phyloP scores from a whole-genome alignment of 345 rosid genomes.

The Lepidium africanum region DNA sequence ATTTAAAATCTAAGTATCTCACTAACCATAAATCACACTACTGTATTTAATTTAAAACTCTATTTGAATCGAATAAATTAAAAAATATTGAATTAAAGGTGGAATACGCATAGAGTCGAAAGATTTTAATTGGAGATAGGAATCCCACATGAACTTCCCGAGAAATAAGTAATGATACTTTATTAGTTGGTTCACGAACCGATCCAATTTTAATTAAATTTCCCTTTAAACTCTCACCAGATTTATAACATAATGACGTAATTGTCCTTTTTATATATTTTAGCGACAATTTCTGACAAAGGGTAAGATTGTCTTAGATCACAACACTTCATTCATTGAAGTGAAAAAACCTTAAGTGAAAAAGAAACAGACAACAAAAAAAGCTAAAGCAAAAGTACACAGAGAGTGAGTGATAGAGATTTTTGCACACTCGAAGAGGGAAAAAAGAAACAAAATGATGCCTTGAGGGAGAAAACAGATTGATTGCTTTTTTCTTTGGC shows the following conservation, averaged over 20 bases:
- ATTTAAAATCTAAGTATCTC: background rate
- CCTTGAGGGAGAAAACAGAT: slow-evolving; percentile 31
- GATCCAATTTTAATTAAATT: slow-evolving; percentile 9
- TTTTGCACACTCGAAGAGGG: slow-evolving; percentile 20
- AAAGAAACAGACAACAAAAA: slow-evolving; percentile 27
- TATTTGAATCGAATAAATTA: background rate
- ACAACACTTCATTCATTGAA: slow-evolving; percentile 30
- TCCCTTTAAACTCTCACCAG: background rate
- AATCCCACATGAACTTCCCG: slow-evolving; percentile 33
- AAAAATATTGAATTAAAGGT: background rate
- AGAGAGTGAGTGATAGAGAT: slow-evolving; percentile 7
- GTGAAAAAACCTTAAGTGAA: slow-evolving; percentile 27
- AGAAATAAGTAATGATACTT: slow-evolving; percentile 28
- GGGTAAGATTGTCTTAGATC: slow-evolving; percentile 32
- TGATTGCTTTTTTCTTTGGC: slow-evolving; percentile 14
- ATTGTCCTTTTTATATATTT: background rate
- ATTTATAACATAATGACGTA: background rate
- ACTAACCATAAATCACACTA: background rate
- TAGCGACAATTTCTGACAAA: slow-evolving; percentile 20
- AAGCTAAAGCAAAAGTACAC: slow-evolving; percentile 29
- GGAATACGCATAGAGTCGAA: slow-evolving; percentile 11
- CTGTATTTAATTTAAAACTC: background rate
- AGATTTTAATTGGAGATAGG: slow-evolving; percentile 20
- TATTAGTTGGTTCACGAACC: slow-evolving; percentile 26
- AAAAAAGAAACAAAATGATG: slow-evolving; percentile 32